A percentile compares a stretch with the other conserved stretches of the same genome.
phyloP scores from a whole-genome alignment of 345 rosid genomes.

The Psidium friedrichsthalianum region DNA sequence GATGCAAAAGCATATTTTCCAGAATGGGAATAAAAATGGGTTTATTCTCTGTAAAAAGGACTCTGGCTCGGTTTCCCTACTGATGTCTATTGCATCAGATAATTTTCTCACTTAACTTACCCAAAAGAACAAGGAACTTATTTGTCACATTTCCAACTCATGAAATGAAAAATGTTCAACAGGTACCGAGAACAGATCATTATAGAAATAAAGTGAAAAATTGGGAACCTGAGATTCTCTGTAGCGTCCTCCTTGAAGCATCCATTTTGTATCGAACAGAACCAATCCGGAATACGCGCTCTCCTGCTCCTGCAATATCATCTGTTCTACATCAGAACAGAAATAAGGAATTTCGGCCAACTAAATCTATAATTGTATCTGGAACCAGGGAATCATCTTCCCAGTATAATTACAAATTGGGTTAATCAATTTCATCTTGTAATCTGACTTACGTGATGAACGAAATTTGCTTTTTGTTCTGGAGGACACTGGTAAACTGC shows the following conservation, averaged over 20 bases:
- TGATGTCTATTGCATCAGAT: background rate
- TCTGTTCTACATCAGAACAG: background rate
- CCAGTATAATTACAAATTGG: background rate
- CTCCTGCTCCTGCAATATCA: constrained; percentile 55
- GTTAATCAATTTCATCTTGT: background rate
- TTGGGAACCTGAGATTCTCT: constrained; percentile 31
- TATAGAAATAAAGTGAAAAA: background rate
- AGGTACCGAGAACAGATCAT: background rate
- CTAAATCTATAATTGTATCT: background rate
- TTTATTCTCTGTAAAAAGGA: background rate
- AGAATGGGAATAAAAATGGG: background rate
- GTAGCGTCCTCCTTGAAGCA: constrained; percentile 81
- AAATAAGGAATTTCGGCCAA: background rate
- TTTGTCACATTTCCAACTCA: background rate
- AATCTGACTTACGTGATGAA: constrained; percentile 28
- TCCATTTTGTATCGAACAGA: constrained; percentile 82
- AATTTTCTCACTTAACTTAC: background rate
- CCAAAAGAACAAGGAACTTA: background rate
- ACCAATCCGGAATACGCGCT: constrained; percentile 77
- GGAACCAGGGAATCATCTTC: background rate
- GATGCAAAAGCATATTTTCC: background rate
- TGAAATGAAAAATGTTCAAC: background rate
- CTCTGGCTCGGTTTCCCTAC: background rate
- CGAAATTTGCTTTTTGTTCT: constrained; percentile 28
- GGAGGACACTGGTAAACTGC: constrained; percentile 16